Evolutionary conservation across 495 filamentous ascomycete species (phyloP), one percentile per base, ranked within the genome.

Genomic region (Penicillium ucsense): DNA sequence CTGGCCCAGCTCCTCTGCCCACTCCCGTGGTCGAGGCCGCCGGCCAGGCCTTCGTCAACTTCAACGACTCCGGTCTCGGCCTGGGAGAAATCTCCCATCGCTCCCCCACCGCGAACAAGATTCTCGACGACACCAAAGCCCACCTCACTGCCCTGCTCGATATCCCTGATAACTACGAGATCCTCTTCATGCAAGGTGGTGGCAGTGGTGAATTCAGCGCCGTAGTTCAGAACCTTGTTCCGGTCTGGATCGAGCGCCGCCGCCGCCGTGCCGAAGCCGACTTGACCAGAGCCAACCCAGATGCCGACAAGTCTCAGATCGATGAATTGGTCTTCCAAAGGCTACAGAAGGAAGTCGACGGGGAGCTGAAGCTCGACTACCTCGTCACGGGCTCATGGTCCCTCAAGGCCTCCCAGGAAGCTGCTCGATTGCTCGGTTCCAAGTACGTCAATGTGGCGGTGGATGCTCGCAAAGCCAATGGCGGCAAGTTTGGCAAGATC

Each of bases 361-460:
- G 78, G 35, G 78, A 85, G 35, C 61, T 94, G 60, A 83, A 81
- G 62, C 63, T 92, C 12, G 92, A 95, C 63, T 97, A 97, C 63
- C 72, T 95, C 11, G 84, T 95, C 34, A 94, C 92, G 35, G 90
- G 91, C 48, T 66, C 63, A n/a, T 95, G 92, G 91, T 90, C 86
- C 31, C 73, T 86, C 51, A 95, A 97, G 66, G 89, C 89, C n/a
- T 83, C 78, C 38, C 84, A 90, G 64, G 91, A 96, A 65, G 89
- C 88, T 28, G 69, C 71, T 28, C 73, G 88, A 35, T 65, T 97
- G 3, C 62, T 94, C 0, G 90, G 90, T 4, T 67, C 81, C 6
- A 78, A 85, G 59, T 75, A 87, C 50, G 82, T 94, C 57, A 94
- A 95, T 63, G 64, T 95, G 33, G 88, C 76, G 5, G 64, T 80